Base-by-base conservation (phyloP, 2,329 filamentous ascomycete genomes). In the Cordyceps pruinosa region DNA sequence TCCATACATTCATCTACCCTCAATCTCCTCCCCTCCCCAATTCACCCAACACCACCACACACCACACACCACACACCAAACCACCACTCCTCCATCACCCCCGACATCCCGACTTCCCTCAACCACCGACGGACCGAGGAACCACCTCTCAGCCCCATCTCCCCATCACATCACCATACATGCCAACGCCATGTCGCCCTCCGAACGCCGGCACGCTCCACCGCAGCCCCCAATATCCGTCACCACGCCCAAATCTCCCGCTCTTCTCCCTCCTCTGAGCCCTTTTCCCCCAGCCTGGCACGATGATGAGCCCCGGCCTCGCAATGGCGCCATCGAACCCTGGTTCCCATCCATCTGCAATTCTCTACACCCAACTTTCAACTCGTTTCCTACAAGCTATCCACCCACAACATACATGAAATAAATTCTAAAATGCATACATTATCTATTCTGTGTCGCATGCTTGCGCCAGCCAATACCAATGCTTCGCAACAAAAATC, bases 251-350 rank as follows among this genome's bases (percentile, higher is more conserved):
- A 28, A 19, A 30, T 37, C 9, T 48, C 19, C 53, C 41, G 34
- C 34, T 37, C 19, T 42, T 49, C 41, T 42, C 28, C 5, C 53
- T 39, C 35, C 53, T 50, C 45, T 42, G 45, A 39, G 53, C 45
- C 35, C 35, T 44, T 48, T 44, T 35, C 34, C 28, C 23, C 50
- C 23, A 26, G 23, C 9, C 26, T 44, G 21, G 12, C 37, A 23
- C 19, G 19, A 58, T 58, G 56, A 23, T 55, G 57, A 56, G 25
- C 49, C 46, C 52, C 37, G 39, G 51, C 52, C 37, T 49, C 44
- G 19, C n/a, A 56, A 59, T 59, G 52, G 57, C 52, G 57, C 51
- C 57, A 59, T 59, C 46, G 13, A 39, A 56, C 47, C 57, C 52
- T 45, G 21, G 57, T 56, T 56, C 46, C 15, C 23, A 42, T 47